A percentile compares a stretch with the other conserved stretches of the same genome.
Conservation (phyloP, 1,139 yeast genomes). For the Blastobotrys proliferans region DNA sequence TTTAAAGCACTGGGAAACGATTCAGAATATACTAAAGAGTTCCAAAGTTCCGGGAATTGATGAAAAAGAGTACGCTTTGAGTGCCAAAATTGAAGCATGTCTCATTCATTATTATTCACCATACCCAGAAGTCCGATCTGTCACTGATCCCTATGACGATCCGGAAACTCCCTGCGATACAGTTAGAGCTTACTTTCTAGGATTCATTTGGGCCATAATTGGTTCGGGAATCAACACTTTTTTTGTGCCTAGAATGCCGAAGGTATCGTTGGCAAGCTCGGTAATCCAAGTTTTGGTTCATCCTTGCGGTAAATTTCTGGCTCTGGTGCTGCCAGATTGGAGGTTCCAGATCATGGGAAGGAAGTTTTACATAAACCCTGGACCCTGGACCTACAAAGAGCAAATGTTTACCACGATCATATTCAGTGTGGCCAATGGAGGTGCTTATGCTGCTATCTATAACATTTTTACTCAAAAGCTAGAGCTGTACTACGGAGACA, state of each 20-base stretch:
- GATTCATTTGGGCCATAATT: conserved; percentile 51
- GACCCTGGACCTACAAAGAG: conserved; percentile 65
- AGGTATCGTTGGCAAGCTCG: conserved; percentile 42
- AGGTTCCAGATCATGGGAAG: conserved; percentile 40
- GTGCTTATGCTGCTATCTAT: conserved; percentile 40
- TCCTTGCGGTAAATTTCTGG: conserved; percentile 36
- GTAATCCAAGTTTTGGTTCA: conserved; percentile 55
- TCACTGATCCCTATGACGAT: conserved; percentile 41
- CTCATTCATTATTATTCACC: conserved; percentile 51
- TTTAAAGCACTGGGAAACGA: conserved; percentile 31
- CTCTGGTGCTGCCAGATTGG: conserved; percentile 44
- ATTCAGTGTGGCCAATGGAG: conserved; percentile 41
- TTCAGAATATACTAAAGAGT: conserved; percentile 28
- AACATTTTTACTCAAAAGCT: conserved; percentile 35
- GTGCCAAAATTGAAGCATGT: conserved; percentile 35
- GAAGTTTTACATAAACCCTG: conserved; percentile 47
- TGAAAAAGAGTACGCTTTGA: conserved; percentile 29
- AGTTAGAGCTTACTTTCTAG: conserved; percentile 50
- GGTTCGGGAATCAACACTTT: conserved; percentile 56
- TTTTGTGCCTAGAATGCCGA: conserved; percentile 51
- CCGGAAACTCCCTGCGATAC: conserved; percentile 45
- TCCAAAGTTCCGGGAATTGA: conserved; percentile 14
- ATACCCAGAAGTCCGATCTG: conserved; percentile 58
- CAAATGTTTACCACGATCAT: conserved; percentile 57
- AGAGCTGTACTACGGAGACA: conserved; percentile 38